Percentiles rank a stretch among this genome's conserved stretches.
Conservation (phyloP, 495 filamentous ascomycete species). For the Xanthoparmelia taractica region DNA sequence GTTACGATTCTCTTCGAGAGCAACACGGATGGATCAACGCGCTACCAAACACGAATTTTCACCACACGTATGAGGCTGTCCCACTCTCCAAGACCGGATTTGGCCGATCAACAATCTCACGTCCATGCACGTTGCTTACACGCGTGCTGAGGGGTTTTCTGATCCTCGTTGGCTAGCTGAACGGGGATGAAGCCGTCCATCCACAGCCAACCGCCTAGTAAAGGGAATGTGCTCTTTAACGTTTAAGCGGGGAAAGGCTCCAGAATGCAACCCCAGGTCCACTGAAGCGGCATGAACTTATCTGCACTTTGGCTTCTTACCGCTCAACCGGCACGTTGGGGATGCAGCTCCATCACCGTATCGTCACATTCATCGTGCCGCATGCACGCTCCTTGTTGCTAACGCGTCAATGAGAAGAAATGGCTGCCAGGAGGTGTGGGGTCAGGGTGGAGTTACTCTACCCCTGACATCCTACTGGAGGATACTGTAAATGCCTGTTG, state of each 20-base stretch:
- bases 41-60: not conserved
- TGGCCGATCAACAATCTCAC: slow-evolving; percentile 13
- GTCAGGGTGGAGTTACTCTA: slow-evolving; percentile 7
- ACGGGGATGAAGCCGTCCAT: not conserved
- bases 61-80: slow-evolving; percentile 4
- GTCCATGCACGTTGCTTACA: slow-evolving; percentile 18
- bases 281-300: slow-evolving; percentile 19
- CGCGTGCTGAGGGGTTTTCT: slow-evolving; percentile 14
- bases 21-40: slow-evolving; percentile 9
- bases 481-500: not conserved
- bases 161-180: slow-evolving; percentile 7
- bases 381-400: slow-evolving; percentile 12
- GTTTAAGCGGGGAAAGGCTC: slow-evolving; percentile 6
- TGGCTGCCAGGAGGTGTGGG: slow-evolving; percentile 15
- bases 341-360: slow-evolving; percentile 17
- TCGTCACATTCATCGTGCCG: slow-evolving; percentile 14
- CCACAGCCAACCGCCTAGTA: slow-evolving; percentile 8
- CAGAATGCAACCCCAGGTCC: slow-evolving; percentile 12
- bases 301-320: slow-evolving; percentile 13
- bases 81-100: not conserved
- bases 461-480: slow-evolving; percentile 18
- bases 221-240: not conserved
- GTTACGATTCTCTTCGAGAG: slow-evolving; percentile 6
- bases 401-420: slow-evolving; percentile 22
- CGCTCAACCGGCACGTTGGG: slow-evolving; percentile 5